Conservation (phyloP, 2,329 filamentous ascomycete species). For the Fusarium albidum region DNA sequence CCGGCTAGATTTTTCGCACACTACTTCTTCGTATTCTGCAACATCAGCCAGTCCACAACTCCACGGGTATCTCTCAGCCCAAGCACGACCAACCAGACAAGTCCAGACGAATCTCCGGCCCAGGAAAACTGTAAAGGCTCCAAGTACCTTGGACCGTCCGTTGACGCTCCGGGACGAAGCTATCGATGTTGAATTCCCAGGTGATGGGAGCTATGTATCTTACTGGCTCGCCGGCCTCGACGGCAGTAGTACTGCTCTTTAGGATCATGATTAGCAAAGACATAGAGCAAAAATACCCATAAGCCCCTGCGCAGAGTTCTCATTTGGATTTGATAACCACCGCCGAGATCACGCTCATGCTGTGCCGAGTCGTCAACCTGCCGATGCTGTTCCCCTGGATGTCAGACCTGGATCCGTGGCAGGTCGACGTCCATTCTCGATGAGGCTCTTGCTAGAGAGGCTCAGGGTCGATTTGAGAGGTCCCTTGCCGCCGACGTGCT, state of each 20-base stretch:
- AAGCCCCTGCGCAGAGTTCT: slow-evolving; percentile 14
- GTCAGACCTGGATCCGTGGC: slow-evolving; percentile 32
- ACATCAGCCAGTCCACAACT: no score
- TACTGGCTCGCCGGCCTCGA: neutral
- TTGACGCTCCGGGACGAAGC: slow-evolving; percentile 25
- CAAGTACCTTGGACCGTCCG: slow-evolving; percentile 26
- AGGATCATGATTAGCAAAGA: slow-evolving; percentile 2
- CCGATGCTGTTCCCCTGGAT: slow-evolving; percentile 38
- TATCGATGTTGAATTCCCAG: slow-evolving; percentile 27
- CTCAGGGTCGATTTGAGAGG: slow-evolving; percentile 6
- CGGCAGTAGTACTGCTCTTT: neutral
- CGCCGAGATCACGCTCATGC: slow-evolving; percentile 22
- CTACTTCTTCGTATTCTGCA: no score
- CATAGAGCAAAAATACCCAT: neutral
- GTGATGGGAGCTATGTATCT: neutral
- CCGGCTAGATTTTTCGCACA: no score
- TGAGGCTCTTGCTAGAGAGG: slow-evolving; percentile 5
- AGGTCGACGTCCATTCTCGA: slow-evolving; percentile 30
- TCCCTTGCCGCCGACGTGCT: no score
- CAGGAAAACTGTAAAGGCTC: slow-evolving; percentile 26
- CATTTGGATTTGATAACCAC: slow-evolving; percentile 19
- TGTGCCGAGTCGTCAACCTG: slow-evolving; percentile 30
- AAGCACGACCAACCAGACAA: slow-evolving; percentile 13
- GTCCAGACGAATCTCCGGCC: slow-evolving; percentile 17
- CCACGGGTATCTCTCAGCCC: neutral